Conservation (phyloP, 208 protist species). For the Acanthamoeba lenticulata region DNA sequence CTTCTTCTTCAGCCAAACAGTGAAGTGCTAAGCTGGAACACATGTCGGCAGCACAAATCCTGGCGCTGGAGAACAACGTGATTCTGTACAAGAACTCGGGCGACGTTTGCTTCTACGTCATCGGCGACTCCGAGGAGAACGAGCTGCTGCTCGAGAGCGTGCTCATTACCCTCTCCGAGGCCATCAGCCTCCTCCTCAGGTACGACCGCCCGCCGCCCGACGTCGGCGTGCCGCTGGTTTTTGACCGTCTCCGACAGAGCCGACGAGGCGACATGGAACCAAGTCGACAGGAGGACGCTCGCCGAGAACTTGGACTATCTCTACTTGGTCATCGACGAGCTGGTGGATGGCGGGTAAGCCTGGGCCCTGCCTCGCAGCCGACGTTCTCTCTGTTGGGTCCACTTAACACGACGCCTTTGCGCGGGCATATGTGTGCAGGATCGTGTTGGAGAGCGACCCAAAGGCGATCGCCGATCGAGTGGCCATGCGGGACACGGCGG, state of each 20-base stretch:
- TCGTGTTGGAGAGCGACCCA: not conserved
- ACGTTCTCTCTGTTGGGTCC: too few relatives aligned
- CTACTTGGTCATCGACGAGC: not conserved
- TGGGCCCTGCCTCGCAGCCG: too few relatives aligned
- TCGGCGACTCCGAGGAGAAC: constrained; percentile 44
- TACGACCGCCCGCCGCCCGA: not conserved
- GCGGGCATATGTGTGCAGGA: not conserved
- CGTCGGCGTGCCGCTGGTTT: not conserved
- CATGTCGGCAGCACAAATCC: constrained; percentile 21
- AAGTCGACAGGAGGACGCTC: constrained; percentile 35
- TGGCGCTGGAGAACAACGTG: constrained; percentile 59
- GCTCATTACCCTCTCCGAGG: constrained; percentile 46
- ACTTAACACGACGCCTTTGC: not conserved
- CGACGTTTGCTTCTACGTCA: constrained; percentile 62
- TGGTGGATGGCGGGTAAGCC: not conserved
- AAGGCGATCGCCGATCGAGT: not conserved
- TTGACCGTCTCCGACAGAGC: not conserved
- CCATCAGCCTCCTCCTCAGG: constrained; percentile 3
- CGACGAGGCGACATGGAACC: not conserved
- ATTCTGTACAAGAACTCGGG: constrained; percentile 64
- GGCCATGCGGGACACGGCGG: not conserved
- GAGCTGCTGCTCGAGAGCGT: constrained; percentile 64
- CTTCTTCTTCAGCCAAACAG: not conserved
- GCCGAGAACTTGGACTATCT: constrained; percentile 31
- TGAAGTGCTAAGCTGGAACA: not conserved